Conservation (phyloP, 140 eudicot species). For the Senecio squalidus region DNA sequence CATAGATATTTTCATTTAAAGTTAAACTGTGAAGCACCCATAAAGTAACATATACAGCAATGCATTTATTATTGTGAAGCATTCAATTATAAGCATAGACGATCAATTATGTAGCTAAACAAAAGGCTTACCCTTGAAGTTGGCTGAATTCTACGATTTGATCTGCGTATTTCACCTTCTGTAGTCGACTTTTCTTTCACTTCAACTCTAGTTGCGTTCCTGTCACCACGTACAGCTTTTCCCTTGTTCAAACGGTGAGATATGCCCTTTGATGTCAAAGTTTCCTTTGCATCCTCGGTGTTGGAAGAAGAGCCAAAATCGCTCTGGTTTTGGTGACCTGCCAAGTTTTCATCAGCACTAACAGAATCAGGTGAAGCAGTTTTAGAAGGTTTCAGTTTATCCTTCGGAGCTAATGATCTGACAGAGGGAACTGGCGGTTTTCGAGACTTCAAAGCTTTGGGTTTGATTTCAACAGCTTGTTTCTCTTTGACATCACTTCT, state of each 20-base stretch:
- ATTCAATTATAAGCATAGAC: not conserved
- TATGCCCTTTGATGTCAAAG: slow-evolving; percentile 19
- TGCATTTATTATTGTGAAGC: not conserved
- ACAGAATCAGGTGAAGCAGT: slow-evolving; percentile 22
- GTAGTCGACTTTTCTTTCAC: slow-evolving; percentile 40
- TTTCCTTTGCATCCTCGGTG: slow-evolving; percentile 44
- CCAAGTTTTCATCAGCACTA: slow-evolving; percentile 34
- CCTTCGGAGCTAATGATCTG: slow-evolving; percentile 48
- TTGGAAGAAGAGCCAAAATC: slow-evolving; percentile 34
- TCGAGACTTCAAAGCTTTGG: slow-evolving; percentile 41
- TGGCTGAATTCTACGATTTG: slow-evolving; percentile 90
- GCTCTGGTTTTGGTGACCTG: slow-evolving; percentile 28
- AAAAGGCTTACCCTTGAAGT: slow-evolving; percentile 70
- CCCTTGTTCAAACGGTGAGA: slow-evolving; percentile 45
- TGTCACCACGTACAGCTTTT: slow-evolving; percentile 34
- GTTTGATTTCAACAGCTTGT: slow-evolving; percentile 43
- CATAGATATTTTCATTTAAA: not conserved
- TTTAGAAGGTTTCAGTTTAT: slow-evolving; percentile 27
- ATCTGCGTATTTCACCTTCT: slow-evolving; percentile 77
- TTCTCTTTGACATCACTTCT: slow-evolving; percentile 54
- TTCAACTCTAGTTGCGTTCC: slow-evolving; percentile 40
- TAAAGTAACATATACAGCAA: not conserved
- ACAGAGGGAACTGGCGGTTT: slow-evolving; percentile 42
- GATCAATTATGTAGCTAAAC: not conserved
- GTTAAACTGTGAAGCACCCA: not conserved